Evolutionary conservation across 768 basidiomycete species (phyloP).

Genomic region (Suillus spraguei): DNA sequence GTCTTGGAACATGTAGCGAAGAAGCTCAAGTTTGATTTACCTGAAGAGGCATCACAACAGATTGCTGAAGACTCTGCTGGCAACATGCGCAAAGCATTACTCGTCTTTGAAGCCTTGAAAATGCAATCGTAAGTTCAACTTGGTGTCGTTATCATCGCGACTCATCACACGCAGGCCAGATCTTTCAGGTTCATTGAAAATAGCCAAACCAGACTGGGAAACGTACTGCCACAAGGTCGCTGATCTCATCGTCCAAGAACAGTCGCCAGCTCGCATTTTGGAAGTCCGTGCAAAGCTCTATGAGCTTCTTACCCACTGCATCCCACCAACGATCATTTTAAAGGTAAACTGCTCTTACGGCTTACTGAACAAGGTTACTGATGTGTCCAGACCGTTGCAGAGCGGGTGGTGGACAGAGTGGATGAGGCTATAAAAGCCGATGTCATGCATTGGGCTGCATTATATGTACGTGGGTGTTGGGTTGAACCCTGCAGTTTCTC

Average conservation of each 20-base stretch:
- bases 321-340: conserved; percentile 88
- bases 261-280: conserved; percentile 87
- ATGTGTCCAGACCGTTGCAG: conserved; percentile 77
- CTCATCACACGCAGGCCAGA: conserved; percentile 59
- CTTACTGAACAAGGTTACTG: conserved; percentile 8
- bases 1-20: conserved; percentile 82
- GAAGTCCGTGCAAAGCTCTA: conserved; percentile 93
- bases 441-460: conserved; percentile 97
- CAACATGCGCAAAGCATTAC: conserved; percentile 92
- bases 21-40: conserved; percentile 80
- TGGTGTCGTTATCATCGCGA: neutral
- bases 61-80: conserved; percentile 84
- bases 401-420: conserved; percentile 81
- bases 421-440: conserved; percentile 91
- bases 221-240: conserved; percentile 93
- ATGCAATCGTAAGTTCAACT: conserved; percentile 84
- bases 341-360: conserved; percentile 57
- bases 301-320: conserved; percentile 95
- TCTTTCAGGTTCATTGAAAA: conserved; percentile 72
- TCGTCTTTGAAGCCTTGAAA: conserved; percentile 93
- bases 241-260: conserved; percentile 86
- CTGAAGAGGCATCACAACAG: conserved; percentile 69
- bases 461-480: conserved; percentile 66
- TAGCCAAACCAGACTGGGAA: conserved; percentile 99
- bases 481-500: neutral